Evolutionary conservation across 208 protist genomes (phyloP).

Genomic region (Trypanosoma avium): DNA sequence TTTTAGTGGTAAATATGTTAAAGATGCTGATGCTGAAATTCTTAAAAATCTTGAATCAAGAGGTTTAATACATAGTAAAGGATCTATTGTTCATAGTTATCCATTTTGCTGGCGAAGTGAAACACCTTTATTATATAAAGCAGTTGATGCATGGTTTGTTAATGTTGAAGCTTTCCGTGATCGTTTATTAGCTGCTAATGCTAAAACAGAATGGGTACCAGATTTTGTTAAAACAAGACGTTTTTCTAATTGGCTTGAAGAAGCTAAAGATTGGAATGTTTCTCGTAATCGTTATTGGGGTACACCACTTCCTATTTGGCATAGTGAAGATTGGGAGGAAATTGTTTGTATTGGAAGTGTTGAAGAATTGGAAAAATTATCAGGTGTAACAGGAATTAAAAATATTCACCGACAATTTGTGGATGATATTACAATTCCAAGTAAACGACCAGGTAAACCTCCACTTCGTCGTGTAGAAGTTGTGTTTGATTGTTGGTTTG

Average conservation of each 20-base stretch:
- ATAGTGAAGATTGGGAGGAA: constrained; percentile 95
- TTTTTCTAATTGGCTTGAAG: constrained; percentile 99
- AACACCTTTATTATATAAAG: constrained; percentile 98
- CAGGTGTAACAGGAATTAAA: constrained; percentile 87
- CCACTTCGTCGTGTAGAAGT: constrained; percentile 92
- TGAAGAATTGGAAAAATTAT: constrained; percentile 96
- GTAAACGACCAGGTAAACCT: constrained; percentile 83
- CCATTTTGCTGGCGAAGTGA: constrained; percentile 99
- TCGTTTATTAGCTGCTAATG: constrained; percentile 94
- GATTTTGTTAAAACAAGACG: constrained; percentile 96
- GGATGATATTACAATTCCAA: constrained; percentile 99
- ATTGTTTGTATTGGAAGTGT: constrained; percentile 96
- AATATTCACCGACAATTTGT: constrained; percentile 98
- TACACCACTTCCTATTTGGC: constrained; percentile 99
- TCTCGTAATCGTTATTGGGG: constrained; percentile 99
- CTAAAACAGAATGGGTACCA: constrained; percentile 97
- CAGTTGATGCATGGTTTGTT: constrained; percentile 99
- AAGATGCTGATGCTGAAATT: constrained; percentile 97
- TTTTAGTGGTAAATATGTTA: constrained; percentile 96
- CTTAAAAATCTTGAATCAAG: constrained; percentile 92
- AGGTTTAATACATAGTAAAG: constrained; percentile 90
- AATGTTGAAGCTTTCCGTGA: constrained; percentile 97
- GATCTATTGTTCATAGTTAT: constrained; percentile 96
- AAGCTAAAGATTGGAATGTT: constrained; percentile 98
- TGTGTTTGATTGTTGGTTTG: constrained; percentile 99